Conservation (phyloP, 2,329 filamentous ascomycete species). For the Monosporascus sp. region DNA sequence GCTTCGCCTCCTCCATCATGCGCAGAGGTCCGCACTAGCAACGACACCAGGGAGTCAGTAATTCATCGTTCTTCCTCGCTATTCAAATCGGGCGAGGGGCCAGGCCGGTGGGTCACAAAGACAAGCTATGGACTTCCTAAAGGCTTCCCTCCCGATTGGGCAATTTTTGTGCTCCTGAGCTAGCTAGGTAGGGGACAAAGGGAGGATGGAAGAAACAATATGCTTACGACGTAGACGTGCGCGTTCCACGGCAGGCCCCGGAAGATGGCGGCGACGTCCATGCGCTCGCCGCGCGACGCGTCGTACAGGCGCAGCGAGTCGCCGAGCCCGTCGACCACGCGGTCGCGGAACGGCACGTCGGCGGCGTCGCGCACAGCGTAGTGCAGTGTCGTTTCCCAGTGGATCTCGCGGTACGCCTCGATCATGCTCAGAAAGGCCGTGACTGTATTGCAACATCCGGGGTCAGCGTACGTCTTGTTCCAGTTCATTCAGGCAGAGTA, state of each 20-base stretch:
- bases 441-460: constrained; percentile 26
- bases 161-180: too few relatives aligned
- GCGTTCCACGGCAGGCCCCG: constrained; percentile 44
- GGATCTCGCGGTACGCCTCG: constrained; percentile 34
- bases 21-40: constrained; percentile 47
- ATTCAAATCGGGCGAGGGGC: too few relatives aligned
- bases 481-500: too few relatives aligned
- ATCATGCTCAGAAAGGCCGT: constrained; percentile 56
- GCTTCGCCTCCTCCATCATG: constrained; percentile 48
- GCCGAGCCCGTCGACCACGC: constrained; percentile 26
- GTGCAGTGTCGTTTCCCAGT: constrained; percentile 50
- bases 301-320: constrained; percentile 47
- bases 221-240: constrained; percentile 45
- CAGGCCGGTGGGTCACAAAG: too few relatives aligned
- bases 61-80: too few relatives aligned
- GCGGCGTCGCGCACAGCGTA: constrained; percentile 50
- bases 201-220: too few relatives aligned
- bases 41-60: too few relatives aligned
- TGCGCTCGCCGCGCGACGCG: constrained; percentile 41
- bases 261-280: constrained; percentile 46
- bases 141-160: too few relatives aligned
- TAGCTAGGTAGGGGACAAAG: too few relatives aligned
- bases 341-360: constrained; percentile 51
- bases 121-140: too few relatives aligned
- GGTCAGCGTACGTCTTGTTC: too few relatives aligned